Evolutionary conservation across 2,329 filamentous ascomycete species (phyloP).

Genomic region (Mollisiaceae sp.): DNA sequence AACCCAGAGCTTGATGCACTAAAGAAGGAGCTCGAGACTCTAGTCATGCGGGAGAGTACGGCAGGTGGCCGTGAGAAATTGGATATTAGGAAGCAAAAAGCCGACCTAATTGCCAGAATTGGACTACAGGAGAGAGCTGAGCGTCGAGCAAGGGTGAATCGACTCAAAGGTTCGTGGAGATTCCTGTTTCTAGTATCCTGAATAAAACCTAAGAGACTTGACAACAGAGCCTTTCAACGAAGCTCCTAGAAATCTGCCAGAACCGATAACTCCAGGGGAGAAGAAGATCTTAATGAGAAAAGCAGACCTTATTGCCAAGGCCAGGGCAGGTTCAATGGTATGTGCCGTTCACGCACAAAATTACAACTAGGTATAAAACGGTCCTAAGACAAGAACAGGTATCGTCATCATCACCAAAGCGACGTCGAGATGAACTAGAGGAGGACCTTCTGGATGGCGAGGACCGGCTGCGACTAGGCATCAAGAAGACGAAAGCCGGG

Average conservation of each 20-base stretch:
- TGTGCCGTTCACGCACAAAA: background rate
- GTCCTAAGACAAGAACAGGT: slow-evolving; percentile 8
- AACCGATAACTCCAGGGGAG: slow-evolving; percentile 23
- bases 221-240: background rate
- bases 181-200: no score
- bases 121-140: background rate
- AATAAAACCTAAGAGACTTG: no score
- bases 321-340: slow-evolving; percentile 16
- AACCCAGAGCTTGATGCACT: background rate
- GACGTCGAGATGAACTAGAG: slow-evolving; percentile 11
- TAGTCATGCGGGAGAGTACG: background rate
- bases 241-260: slow-evolving; percentile 15
- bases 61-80: background rate
- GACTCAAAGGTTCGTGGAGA: background rate
- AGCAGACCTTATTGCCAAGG: slow-evolving; percentile 17
- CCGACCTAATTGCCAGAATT: background rate
- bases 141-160: background rate
- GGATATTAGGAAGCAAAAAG: background rate
- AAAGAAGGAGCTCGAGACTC: background rate
- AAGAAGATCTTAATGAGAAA: slow-evolving; percentile 18
- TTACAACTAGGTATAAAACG: background rate
- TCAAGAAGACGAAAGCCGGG: slow-evolving; percentile 11
- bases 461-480: slow-evolving; percentile 24
- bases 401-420: slow-evolving; percentile 16
- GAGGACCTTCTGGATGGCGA: slow-evolving; percentile 32